phyloP scores from a whole-genome alignment of 495 filamentous ascomycete species.

The Neurospora intermedia region DNA sequence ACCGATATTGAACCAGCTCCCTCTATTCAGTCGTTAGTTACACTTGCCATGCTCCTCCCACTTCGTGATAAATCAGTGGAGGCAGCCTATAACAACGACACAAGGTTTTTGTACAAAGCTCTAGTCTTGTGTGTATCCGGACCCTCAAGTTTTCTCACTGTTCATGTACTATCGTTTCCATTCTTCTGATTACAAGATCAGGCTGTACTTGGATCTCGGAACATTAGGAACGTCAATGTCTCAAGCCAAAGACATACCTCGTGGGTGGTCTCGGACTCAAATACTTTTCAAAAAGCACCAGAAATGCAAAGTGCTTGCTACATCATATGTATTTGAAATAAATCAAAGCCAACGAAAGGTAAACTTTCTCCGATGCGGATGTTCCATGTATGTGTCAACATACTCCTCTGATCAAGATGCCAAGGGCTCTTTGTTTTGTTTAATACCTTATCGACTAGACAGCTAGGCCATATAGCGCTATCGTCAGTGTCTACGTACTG shows the following conservation, averaged over 20 bases:
- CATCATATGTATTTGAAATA: background rate
- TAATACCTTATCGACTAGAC: background rate
- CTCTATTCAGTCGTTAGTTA: background rate
- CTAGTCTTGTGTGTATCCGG: background rate
- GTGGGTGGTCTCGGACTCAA: background rate
- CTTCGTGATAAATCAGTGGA: background rate
- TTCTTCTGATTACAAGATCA: background rate
- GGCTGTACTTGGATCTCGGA: background rate
- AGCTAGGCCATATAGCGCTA: background rate
- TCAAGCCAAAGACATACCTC: background rate
- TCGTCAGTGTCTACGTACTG: background rate
- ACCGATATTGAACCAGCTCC: background rate
- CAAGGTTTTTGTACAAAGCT: background rate
- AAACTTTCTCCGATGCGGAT: background rate
- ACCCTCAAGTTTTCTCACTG: background rate
- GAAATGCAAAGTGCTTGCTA: background rate
- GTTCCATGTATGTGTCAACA: background rate
- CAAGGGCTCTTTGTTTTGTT: background rate
- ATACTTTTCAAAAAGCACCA: background rate
- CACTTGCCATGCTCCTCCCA: background rate
- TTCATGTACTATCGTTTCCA: background rate
- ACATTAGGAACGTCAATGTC: background rate
- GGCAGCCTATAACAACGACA: background rate
- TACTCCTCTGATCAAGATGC: background rate
- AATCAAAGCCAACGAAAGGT: background rate